Percentiles rank a stretch among this genome's conserved stretches.
Conservation (phyloP, 495 filamentous ascomycete species). For the Neurospora sp. region DNA sequence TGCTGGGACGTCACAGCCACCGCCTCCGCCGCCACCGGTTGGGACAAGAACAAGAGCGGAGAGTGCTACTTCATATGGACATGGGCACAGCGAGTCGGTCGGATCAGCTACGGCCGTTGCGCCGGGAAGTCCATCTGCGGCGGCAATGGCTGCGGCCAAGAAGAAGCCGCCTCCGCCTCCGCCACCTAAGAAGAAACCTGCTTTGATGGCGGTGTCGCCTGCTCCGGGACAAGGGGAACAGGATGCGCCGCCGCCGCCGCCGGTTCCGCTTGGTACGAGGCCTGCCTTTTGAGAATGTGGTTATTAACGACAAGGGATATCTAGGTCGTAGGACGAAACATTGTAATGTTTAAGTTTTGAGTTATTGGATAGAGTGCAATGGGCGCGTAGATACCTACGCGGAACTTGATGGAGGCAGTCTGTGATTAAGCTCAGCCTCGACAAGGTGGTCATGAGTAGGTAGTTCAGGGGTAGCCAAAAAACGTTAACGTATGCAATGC, state of each 20-base stretch:
- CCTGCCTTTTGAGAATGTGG: slow-evolving; percentile 23
- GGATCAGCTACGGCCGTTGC: neutral
- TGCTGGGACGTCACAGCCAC: neutral
- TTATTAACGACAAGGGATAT: neutral
- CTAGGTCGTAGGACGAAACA: neutral
- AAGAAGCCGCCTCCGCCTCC: slow-evolving; percentile 65
- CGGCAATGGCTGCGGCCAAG: slow-evolving; percentile 25
- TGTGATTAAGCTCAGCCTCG: neutral
- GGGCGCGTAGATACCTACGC: neutral
- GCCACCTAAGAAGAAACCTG: slow-evolving; percentile 37
- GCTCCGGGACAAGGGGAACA: neutral
- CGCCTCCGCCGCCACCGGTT: neutral
- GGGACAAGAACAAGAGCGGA: neutral
- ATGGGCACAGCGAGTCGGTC: neutral
- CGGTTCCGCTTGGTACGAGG: slow-evolving; percentile 36
- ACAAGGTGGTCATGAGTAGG: too few relatives aligned
- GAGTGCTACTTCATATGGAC: neutral
- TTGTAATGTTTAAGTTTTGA: neutral
- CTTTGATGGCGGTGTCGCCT: neutral
- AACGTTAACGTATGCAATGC: neutral
- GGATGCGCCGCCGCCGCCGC: slow-evolving; percentile 31
- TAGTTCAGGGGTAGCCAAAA: neutral
- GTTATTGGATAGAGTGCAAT: neutral
- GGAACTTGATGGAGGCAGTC: neutral
- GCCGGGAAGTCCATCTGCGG: neutral